Base-by-base conservation (phyloP, 2,329 filamentous ascomycete species). In the Xylariaceae sp. region DNA sequence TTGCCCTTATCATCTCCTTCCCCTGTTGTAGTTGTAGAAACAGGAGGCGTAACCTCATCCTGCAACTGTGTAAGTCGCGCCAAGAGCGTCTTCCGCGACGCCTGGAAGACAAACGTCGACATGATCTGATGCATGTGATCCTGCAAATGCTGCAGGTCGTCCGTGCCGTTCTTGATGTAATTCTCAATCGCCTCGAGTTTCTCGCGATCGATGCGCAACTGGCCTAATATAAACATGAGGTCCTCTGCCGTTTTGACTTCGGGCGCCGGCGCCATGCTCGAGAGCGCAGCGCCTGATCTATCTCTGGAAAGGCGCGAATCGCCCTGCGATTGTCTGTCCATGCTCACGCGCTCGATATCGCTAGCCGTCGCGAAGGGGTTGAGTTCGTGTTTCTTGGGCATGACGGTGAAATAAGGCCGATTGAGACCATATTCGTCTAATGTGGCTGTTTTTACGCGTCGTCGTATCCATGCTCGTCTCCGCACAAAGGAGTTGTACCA, bases 401-500 rank as follows among this genome's bases (percentile, higher is more conserved):
- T 82, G 56, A 96, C 85, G 0, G 86, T 87, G 69, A 96, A 96
- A 72, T 96, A 96, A 63, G 93, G 88, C 1, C 84, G 77, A 63
- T 84, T 90, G 58, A 92, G 78, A 76, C 87, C 82, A 67, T 91
- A 85, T 0, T 83, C 82, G 64, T 86, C 81, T 71, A 10, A 67
- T 61, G 15, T 71, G 77, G 70, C 84, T 83, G 23, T 30, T 74
- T 88, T 90, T 55, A 88, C 81, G 39, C 94, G 82, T 72, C 90
- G 88, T 49, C 94, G 82, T 57, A 93, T 85, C 94, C 94, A 99
- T 18, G 90, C 85, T 62, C 94, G 83, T 66, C 94, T 81, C 42
- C 94, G 82, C n/a, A 97, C 94, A 71, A 93, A 99, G 1, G 91
- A 96, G 72, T 92, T 93, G 74, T 91, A 96, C 92, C 93, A 97